Evolutionary conservation across 306 rosid species (phyloP), one percentile per base, ranked within the genome.

Genomic region (Lagenaria siceraria): DNA sequence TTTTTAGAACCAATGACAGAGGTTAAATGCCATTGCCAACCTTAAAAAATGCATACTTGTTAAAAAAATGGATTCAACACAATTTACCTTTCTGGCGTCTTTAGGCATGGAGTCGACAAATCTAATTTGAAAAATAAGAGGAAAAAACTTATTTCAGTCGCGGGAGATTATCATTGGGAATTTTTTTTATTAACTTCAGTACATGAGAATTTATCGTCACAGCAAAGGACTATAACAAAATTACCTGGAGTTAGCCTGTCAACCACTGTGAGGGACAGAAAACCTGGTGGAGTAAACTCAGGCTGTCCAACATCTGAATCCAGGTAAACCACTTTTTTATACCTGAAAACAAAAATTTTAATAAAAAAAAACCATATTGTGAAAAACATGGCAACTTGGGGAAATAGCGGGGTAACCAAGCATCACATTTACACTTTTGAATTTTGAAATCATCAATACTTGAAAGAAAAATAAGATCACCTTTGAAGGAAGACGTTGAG

Each of bases 261-360:
- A 72, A 92, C 84, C 19, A 87, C 46, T 33, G 96, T 88, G 27
- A 95, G 87, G 52, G 96, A 95, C 2, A 95, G 64, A 87, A 92
- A 83, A 54, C 90, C 97, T 40, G 97, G 96, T 82, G 96, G 92
- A 77, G 96, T 89, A 75, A 95, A 95, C 90, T 88, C 97, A 18
- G 98, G 87, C 81, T 95, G 98, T 75, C 98, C 98, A 40, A 92
- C 97, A 83, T 93, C 98, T 21, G 96, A 88, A 79, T 93, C 97
- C 18, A 93, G 80, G 84, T 89, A 95, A 75, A 86, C 93, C 38
- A 92, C 98, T 83, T 80, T 88, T 40, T 25, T 78, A 59, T 81
- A 84, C 83, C 96, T 86, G 82, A 40, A 84, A 70, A 76, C 15
- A 38, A 5, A n/a, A n/a, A 8, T 9, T n/a, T n/a, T n/a, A n/a